Evolutionary conservation across 352 stramenopile species (phyloP), one percentile per base, ranked within the genome.

Genomic region (Phytophthora colocasiae): DNA sequence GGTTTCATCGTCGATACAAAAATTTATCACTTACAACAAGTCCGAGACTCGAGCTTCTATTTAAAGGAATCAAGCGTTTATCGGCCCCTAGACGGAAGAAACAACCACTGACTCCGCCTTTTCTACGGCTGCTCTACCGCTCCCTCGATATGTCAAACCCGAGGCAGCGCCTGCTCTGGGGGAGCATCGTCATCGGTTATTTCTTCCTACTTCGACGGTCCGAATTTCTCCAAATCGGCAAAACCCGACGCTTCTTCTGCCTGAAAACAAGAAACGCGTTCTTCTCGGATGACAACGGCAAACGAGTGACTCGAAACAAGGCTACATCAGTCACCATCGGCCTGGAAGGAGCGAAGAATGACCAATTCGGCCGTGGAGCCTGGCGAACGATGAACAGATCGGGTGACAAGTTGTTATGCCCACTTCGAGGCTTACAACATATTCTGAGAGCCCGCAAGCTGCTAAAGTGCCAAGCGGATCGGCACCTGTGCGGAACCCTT

Each of bases 361-460:
- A 63, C 29, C 54, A 75, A 40, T 64, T 52, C 22, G 53, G 66
- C 14, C 17, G 60, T 12, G 54, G 49, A 14, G 60, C 48, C 7
- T 64, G 50, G 52, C 24, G 66, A 1, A 67, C 52, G 12, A 66
- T 66, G 55, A 54, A 62, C 44, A 14, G 22, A 8, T 67, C 64
- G 5, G 6, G 15, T 2, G 15, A 49, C 43, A 19, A 12, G 45
- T 31, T 32, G 48, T 50, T 38, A 15, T 70, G 53, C 27, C 66
- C 59, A 5, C 54, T 70, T 1, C n/a, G 11, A 8, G 44, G 58
- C 10, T 27, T 66, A 17, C 38, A 48, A 22, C 39, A 65, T 24
- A 38, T 60, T 22, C 34, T 29, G 34, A 5, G 22, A 44, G 43
- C 17, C 9, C 14, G 52, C 14, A 19, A 51, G 27, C 27, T 31